Base-by-base conservation (phyloP, 768 basidiomycete genomes). In the Pleurotus giganteus region DNA sequence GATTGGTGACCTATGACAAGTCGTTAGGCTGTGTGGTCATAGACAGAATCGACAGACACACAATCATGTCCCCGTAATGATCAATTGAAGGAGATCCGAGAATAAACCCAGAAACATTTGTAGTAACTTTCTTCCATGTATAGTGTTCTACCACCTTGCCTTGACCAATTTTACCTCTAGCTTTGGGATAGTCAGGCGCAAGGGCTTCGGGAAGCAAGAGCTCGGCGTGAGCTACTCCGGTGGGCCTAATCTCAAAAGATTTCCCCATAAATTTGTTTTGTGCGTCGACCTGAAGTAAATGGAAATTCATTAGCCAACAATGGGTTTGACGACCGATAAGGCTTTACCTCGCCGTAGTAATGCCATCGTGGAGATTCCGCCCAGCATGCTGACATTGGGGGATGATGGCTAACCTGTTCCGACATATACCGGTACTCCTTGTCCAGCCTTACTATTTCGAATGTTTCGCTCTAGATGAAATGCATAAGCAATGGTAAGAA, bases 371-470 rank as follows among this genome's bases (percentile, higher is more conserved):
- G 91, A 0, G 90, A 86, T 69, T 98, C 94, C 1, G 89, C 90
- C 85, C 91, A 96, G 68, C 95, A 98, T 6, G 95, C 94, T 3
- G 92, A 94, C 47, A 98, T 94, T 0, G 95, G 95, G 4, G 96
- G 96, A 69, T 98, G 96, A 69, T 98, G 95, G 64, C 89, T 94
- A 58, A 98, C 96, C 79, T 98, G 95, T 66, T 99, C 96, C 1
- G 92, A 94, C 31, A 96, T 71, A 65, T 98, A 99, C 29, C 93
- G 83, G 66, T 95, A 98, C 66, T 91, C 81, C 65, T 88, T 89
- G 63, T 95, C 91, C 29, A 91, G 67, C 51, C 89, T 77, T 29
- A 91, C 92, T 64, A 97, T 95, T 70, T 98, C 95, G 61, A 96
- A 98, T 2, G 94, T 95, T 70, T 98, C 95, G 63, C 87, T 83